phyloP scores from a whole-genome alignment of 1,284 basidiomycete species.

The Trichosporon sp. region DNA sequence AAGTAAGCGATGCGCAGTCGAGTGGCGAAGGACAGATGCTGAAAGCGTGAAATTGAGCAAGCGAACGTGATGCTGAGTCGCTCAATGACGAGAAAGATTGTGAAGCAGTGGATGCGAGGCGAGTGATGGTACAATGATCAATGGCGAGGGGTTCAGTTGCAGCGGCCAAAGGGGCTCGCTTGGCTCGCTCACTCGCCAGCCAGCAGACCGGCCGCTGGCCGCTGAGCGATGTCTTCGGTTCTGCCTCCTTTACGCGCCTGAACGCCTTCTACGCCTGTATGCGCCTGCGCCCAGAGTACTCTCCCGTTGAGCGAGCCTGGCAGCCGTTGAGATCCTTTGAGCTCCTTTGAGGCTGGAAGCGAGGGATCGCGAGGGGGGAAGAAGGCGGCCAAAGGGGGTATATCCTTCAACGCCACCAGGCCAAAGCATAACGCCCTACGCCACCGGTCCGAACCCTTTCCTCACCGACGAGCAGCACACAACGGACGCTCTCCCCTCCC shows the following conservation, averaged over 20 bases:
- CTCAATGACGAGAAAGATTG: too few relatives aligned
- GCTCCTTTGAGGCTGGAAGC: too few relatives aligned
- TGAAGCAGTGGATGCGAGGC: not conserved
- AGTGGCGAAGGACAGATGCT: not conserved
- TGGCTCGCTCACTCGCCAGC: too few relatives aligned
- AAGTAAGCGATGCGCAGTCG: not conserved
- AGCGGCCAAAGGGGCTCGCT: not conserved
- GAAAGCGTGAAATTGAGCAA: not conserved
- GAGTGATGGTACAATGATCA: not conserved
- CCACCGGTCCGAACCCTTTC: not conserved
- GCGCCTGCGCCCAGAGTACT: not conserved
- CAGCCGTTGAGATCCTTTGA: too few relatives aligned
- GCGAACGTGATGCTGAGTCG: not conserved
- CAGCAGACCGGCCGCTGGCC: not conserved
- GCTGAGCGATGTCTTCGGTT: not conserved
- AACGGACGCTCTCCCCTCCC: too few relatives aligned
- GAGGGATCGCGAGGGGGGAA: not conserved
- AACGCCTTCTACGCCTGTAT: too few relatives aligned
- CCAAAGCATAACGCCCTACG: not conserved
- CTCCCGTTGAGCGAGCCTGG: not conserved
- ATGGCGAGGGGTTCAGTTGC: not conserved
- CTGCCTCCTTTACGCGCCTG: not conserved
- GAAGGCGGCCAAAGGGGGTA: not conserved
- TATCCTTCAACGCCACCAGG: not conserved
- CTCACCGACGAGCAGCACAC: not conserved